These are phyloP conservation scores for Colletotrichum tamarilloi DNA, from an alignment of 2,329 filamentous ascomycete genomes.

Conservation along the genomic window DNA sequence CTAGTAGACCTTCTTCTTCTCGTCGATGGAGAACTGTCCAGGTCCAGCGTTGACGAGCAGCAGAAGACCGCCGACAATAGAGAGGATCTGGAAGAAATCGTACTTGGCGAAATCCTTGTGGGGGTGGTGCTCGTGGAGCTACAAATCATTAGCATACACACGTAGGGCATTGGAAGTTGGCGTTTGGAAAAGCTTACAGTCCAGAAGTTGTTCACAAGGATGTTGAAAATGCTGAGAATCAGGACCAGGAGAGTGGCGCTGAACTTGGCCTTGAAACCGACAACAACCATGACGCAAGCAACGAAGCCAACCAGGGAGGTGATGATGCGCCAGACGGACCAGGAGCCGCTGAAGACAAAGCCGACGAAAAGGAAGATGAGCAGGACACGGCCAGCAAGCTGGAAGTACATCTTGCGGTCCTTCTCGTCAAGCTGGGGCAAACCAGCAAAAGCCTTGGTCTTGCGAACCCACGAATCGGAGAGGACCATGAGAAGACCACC, in stretches of 20 bases:
- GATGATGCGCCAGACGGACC: conserved; percentile 87
- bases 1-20: conserved; percentile 99
- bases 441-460: conserved; percentile 95
- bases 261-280: conserved; percentile 99
- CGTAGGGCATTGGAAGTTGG: background rate
- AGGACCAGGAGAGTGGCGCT: conserved; percentile 95
- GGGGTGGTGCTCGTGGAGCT: conserved; percentile 97
- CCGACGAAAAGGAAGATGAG: conserved; percentile 98
- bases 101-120: conserved; percentile 99
- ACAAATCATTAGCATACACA: conserved; percentile 5
- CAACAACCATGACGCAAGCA: conserved; percentile 97
- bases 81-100: conserved; percentile 99
- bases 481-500: conserved; percentile 98
- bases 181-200: conserved; percentile 75
- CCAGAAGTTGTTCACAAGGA: conserved; percentile 99
- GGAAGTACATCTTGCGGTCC: conserved; percentile 99
- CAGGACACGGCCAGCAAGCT: conserved; percentile 93
- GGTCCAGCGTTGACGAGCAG: conserved; percentile 99
- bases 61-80: conserved; percentile 95
- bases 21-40: conserved; percentile 96
- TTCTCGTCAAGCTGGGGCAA: conserved; percentile 96
- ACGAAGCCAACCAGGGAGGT: conserved; percentile 88
- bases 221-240: conserved; percentile 95
- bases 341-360: conserved; percentile 94
- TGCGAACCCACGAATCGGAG: conserved; percentile 97